Base-by-base conservation (phyloP, 2,329 filamentous ascomycete genomes). In the Neofusicoccum cordaticola region DNA sequence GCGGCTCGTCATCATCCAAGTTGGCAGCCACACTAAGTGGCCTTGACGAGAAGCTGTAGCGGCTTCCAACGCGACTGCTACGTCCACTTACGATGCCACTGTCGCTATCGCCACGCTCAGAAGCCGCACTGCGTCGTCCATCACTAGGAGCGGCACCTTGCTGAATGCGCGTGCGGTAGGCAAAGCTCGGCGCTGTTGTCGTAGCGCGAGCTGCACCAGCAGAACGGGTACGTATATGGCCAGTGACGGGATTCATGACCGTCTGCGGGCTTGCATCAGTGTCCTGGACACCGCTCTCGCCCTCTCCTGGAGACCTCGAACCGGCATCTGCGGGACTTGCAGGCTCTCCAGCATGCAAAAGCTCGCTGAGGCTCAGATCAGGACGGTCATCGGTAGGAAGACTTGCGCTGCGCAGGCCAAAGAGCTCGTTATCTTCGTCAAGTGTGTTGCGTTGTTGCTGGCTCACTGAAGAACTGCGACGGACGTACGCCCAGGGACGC, bases 381-480 rank as follows among this genome's bases (percentile, higher is more conserved):
- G 88, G 85, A 22, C 87, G 82, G 57, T 88, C 87, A 67, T 88
- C 86, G 0, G 85, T 84, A 4, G 88, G 89, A 0, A 91, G 77
- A 67, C 89, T 91, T 35, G 90, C 84, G 70, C 88, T 90, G 37
- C 88, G 85, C 69, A 90, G 83, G 17, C 81, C 82, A 19, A 83
- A 87, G 70, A 87, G 84, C 15, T 86, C 84, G 6, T 85, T 76
- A 37, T 90, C 88, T 0, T 88, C 86, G 7, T 89, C 88, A 2
- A 88, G 83, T 27, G 88, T 84, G 9, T 75, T 76, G 39, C 86
- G 82, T 52, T 85, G 84, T 69, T 88, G 86, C 68, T 89, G 87
- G 2, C 86, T 88, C 6, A 87, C 88, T 2, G 89, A 91, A 74
- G 87, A 91, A 1, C 89, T 87, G n/a, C 89, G 82, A 62, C 90